phyloP scores from a whole-genome alignment of 805 yeast species.

The Zygoascus biomembranicola region DNA sequence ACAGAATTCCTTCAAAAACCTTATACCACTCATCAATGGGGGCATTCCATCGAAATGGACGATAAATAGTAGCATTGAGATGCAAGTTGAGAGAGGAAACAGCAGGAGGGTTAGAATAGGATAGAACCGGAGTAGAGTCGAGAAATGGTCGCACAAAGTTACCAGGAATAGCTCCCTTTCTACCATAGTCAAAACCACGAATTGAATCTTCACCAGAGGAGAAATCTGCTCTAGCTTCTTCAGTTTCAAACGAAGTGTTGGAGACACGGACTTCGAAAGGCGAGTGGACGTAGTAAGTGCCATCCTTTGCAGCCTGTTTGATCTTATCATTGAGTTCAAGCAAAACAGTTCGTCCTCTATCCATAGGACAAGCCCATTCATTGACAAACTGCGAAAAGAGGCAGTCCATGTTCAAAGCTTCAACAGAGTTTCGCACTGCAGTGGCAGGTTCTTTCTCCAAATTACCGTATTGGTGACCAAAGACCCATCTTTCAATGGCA shows the following conservation, averaged over 20 bases:
- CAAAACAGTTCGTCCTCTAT: slow-evolving; percentile 65
- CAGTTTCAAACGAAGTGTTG: slow-evolving; percentile 44
- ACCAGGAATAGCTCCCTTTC: slow-evolving; percentile 71
- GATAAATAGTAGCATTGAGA: slow-evolving; percentile 89
- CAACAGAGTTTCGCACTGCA: slow-evolving; percentile 73
- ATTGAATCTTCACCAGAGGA: slow-evolving; percentile 7
- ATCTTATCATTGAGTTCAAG: slow-evolving; percentile 38
- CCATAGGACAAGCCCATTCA: slow-evolving; percentile 95
- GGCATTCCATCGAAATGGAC: slow-evolving; percentile 78
- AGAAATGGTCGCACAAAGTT: slow-evolving; percentile 72
- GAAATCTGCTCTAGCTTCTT: neutral
- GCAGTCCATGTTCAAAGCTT: slow-evolving; percentile 92
- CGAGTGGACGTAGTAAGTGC: slow-evolving; percentile 80
- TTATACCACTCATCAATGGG: slow-evolving; percentile 70
- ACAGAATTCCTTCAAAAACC: slow-evolving; percentile 71
- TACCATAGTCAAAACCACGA: slow-evolving; percentile 12
- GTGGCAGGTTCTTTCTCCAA: slow-evolving; percentile 54
- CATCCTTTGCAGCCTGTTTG: slow-evolving; percentile 49
- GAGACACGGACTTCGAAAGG: slow-evolving; percentile 94
- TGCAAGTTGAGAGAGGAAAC: slow-evolving; percentile 77
- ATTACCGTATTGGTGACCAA: slow-evolving; percentile 70
- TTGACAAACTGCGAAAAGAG: slow-evolving; percentile 87
- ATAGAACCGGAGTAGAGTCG: slow-evolving; percentile 68
- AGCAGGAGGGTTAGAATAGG: slow-evolving; percentile 42
- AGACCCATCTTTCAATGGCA: slow-evolving; percentile 72